Percentiles rank a stretch among this genome's conserved stretches.
These are phyloP conservation scores for Angomonas ambiguus DNA, from an alignment of 208 protist species.

Conservation along the genomic window DNA sequence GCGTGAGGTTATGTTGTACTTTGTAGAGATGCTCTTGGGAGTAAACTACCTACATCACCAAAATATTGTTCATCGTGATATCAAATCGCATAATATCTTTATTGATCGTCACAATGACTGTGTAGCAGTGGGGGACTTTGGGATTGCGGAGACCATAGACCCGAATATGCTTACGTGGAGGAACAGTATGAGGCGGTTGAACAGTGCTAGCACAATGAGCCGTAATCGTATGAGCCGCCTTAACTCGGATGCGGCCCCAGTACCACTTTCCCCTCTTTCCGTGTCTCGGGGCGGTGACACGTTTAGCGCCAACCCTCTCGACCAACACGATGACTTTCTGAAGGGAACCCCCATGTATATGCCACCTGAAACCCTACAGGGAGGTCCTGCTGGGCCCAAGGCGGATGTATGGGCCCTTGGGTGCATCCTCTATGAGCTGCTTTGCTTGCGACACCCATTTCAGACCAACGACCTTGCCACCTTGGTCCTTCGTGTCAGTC, in stretches of 20 bases:
- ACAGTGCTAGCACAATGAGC: slow-evolving; percentile 10
- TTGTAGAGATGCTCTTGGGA: slow-evolving; percentile 75
- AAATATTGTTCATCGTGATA: slow-evolving; percentile 81
- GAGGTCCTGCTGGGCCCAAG: slow-evolving; percentile 44
- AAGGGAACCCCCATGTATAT: slow-evolving; percentile 95
- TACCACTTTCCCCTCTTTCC: neutral
- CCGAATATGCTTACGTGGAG: slow-evolving; percentile 18
- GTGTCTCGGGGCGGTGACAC: slow-evolving; percentile 4
- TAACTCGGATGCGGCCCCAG: neutral
- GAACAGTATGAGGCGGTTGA: slow-evolving; percentile 12
- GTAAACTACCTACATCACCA: slow-evolving; percentile 78
- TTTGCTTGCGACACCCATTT: slow-evolving; percentile 81
- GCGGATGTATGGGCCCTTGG: slow-evolving; percentile 91
- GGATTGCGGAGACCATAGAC: slow-evolving; percentile 79
- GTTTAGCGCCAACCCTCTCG: neutral
- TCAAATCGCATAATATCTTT: slow-evolving; percentile 92
- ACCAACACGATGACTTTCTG: slow-evolving; percentile 38
- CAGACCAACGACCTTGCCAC: slow-evolving; percentile 67
- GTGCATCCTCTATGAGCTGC: slow-evolving; percentile 89
- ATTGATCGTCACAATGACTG: slow-evolving; percentile 35
- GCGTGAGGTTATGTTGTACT: slow-evolving; percentile 71
- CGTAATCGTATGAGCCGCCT: neutral
- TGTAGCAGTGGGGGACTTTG: slow-evolving; percentile 86
- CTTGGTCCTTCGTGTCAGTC: slow-evolving; percentile 75
- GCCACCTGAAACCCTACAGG: slow-evolving; percentile 88